A percentile compares a stretch with the other conserved stretches of the same genome.
phyloP scores from a whole-genome alignment of 139 green algal species.

The Chlorella sp. region DNA sequence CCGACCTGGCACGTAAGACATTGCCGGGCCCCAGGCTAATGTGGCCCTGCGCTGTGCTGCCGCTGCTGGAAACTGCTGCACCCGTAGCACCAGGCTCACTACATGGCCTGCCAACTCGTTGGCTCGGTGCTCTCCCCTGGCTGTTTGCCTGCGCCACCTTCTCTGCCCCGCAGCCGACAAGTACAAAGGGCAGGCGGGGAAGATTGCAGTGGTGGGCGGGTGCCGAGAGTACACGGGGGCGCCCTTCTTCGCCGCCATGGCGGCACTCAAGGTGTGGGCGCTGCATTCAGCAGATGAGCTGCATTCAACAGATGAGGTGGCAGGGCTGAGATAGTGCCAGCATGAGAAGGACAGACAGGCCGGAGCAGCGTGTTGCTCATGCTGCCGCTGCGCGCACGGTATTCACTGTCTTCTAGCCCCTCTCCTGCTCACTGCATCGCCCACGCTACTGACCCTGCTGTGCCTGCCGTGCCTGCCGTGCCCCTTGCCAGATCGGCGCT shows the following conservation, averaged over 20 bases:
- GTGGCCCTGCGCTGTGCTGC: not conserved
- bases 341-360: too few species aligned
- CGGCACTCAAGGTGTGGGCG: conserved; percentile 71
- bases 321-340: too few species aligned
- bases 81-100: not conserved
- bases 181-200: conserved; percentile 92
- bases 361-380: not conserved
- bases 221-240: conserved; percentile 96
- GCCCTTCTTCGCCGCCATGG: conserved; percentile 93
- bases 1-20: conserved; percentile 17
- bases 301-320: too few species aligned
- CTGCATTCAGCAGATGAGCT: not conserved
- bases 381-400: not conserved
- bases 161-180: conserved; percentile 49
- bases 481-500: conserved; percentile 69
- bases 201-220: conserved; percentile 93
- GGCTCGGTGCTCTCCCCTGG: not conserved
- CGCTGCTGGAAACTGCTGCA: not conserved
- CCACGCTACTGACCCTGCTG: not conserved
- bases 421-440: not conserved
- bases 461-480: not conserved
- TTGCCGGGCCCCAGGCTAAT: not conserved
- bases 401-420: too few species aligned
- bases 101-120: too few species aligned
- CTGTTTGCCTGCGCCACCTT: not conserved